Evolutionary conservation across 2,329 filamentous ascomycete species (phyloP), one percentile per base, ranked within the genome.

Genomic region (Lizonia empirigonia): DNA sequence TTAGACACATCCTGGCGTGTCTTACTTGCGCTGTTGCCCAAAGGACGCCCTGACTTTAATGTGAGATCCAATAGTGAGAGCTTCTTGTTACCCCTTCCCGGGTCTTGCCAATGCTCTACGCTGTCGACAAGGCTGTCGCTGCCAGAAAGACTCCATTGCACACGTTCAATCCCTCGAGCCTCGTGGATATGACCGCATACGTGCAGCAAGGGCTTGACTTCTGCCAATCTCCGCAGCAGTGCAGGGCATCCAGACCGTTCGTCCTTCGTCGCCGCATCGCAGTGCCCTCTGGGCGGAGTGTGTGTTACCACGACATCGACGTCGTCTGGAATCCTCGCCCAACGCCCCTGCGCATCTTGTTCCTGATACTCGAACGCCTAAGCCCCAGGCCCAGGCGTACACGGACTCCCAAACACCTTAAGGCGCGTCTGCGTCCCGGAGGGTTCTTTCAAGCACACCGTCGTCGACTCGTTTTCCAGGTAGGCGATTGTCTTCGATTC

Each of bases 151-250:
- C 41, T 45, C 88, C 88, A 91, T 18, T 69, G 71, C 24, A 91
- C 78, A 20, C 83, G 75, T 63, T 86, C 79, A 8, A 78, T 83
- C 10, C 88, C 88, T 58, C 88, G 77, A 4, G 80, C 85, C 55
- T 85, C 82, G 68, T 91, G 88, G 23, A 90, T 82, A 69, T 91
- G 89, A 1, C 89, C 88, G 63, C 85, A 91, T 15, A 91, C 77
- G 16, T 83, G 82, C 39, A 91, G 74, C 45, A 77, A 76, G 5
- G 89, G 88, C 30, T 85, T 78, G 3, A 88, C 80, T 5, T 80
- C 74, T 78, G 81, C 83, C 19, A 91, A 73, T 0, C 80, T 78
- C 42, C 76, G 74, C 7, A 80, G 73, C 12, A 91, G 77, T 12
- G 76, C 78, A 58, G 83, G 79, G 63, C 88, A 91, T 2, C 88